Base-by-base conservation (phyloP, 768 basidiomycete genomes). In the Boletus rubroflammeus region DNA sequence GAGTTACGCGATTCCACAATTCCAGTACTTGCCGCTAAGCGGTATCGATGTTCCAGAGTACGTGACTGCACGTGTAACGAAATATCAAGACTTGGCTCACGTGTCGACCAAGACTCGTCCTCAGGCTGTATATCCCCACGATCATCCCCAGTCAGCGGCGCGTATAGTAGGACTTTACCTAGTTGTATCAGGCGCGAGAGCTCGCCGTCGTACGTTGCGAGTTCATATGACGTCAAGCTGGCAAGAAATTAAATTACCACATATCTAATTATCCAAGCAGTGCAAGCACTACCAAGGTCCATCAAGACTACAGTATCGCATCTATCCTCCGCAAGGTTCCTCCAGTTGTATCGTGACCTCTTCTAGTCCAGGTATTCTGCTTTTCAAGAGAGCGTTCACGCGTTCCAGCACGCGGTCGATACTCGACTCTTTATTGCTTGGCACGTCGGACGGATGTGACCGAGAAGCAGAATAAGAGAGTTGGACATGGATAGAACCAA, bases 291-390 rank as follows among this genome's bases (percentile, higher is more conserved):
- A 55, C 49, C 40, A 55, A 55, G 26, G 52, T 55, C 49, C 52
- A 50, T 48, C 26, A 41, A 31, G 46, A 41, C 29, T 44, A 52
- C 26, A 41, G 26, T 38, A 53, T 14, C 41, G 40, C 31, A 34
- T 40, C 51, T 58, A 56, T 19, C 48, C 49, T 28, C 29, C 19
- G 3, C 55, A 58, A 39, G 48, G 50, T 17, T 67, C 58, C 51
- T 93, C 92, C 14, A 95, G 78, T 71, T 99, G 96, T 60, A 99
- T 86, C 3, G 89, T 91, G 55, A 99, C 71, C 72, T 98, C 93
- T 59, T 90, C 88, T 39, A 99, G 71, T 34, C 92, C 93, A 8
- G 79, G 75, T 67, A 99, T 93, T 60, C 78, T 79, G 60, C 78
- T 75, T 62, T 85, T 81, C 59, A 99, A 65, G 34, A 90, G 69